These are phyloP conservation scores for Schizopora paradoxa DNA, from an alignment of 1,284 basidiomycete species.

Conservation along the genomic window DNA sequence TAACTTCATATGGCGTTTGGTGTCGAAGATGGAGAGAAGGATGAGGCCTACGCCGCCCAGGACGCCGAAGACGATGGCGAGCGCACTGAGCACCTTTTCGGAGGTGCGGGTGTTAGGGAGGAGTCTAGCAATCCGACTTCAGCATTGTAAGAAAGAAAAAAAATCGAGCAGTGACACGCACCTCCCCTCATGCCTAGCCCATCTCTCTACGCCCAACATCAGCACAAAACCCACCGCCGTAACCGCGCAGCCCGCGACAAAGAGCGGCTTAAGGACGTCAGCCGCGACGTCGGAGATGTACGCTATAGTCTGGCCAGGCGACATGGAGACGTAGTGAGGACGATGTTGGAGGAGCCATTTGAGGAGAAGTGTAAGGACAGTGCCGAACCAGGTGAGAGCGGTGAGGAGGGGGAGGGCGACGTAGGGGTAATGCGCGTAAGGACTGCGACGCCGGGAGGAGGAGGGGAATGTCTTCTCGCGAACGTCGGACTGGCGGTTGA, in stretches of 20 bases:
- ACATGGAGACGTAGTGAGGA: slow-evolving; percentile 42
- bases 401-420: slow-evolving; percentile 58
- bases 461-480: no score
- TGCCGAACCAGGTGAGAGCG: slow-evolving; percentile 60
- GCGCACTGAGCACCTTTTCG: slow-evolving; percentile 46
- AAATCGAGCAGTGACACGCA: slow-evolving; percentile 22
- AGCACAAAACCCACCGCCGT: slow-evolving; percentile 58
- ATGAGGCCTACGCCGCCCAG: slow-evolving; percentile 44
- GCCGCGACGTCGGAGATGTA: slow-evolving; percentile 76
- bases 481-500: no score
- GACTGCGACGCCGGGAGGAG: slow-evolving; percentile 14
- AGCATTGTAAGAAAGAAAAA: slow-evolving; percentile 6
- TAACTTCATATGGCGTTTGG: slow-evolving; percentile 40
- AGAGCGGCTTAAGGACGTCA: slow-evolving; percentile 64
- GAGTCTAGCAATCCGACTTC: slow-evolving; percentile 35
- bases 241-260: slow-evolving; percentile 54
- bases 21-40: slow-evolving; percentile 65
- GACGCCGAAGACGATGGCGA: slow-evolving; percentile 55
- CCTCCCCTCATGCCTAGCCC: slow-evolving; percentile 58
- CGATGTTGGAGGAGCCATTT: slow-evolving; percentile 52
- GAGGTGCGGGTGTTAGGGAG: slow-evolving; percentile 50
- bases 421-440: slow-evolving; percentile 50
- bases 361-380: slow-evolving; percentile 60
- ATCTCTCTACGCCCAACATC: slow-evolving; percentile 53
- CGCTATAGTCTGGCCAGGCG: slow-evolving; percentile 46